These are phyloP conservation scores for Heritiera fomes DNA, from an alignment of 345 rosid species.

Conservation along the genomic window DNA sequence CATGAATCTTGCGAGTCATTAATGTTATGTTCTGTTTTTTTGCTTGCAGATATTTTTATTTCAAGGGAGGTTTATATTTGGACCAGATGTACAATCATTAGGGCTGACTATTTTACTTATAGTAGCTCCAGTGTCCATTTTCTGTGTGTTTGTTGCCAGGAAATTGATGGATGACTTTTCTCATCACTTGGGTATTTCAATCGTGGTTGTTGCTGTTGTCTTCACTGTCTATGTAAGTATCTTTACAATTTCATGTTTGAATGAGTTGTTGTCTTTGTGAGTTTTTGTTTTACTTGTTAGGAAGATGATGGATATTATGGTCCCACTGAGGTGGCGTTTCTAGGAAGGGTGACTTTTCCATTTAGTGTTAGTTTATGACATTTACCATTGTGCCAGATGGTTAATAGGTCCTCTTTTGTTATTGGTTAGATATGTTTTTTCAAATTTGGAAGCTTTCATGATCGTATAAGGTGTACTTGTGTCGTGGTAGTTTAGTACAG, in stretches of 20 bases:
- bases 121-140: slow-evolving; percentile 72
- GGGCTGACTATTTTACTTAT: slow-evolving; percentile 80
- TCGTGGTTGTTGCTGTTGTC: slow-evolving; percentile 56
- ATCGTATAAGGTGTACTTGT: neutral
- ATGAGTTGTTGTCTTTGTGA: neutral
- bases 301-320: neutral
- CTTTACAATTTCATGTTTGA: neutral
- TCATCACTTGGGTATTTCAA: slow-evolving; percentile 69
- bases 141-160: slow-evolving; percentile 83
- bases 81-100: slow-evolving; percentile 95
- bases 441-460: neutral
- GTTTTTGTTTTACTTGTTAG: neutral
- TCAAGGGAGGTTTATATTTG: slow-evolving; percentile 89
- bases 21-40: neutral
- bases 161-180: slow-evolving; percentile 75
- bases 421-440: neutral
- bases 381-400: neutral
- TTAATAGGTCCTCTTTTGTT: neutral
- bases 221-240: slow-evolving; percentile 73
- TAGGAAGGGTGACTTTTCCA: neutral
- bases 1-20: neutral
- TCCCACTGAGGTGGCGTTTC: neutral
- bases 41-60: slow-evolving; percentile 80
- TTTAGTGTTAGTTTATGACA: neutral
- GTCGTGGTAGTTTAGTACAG: neutral